Percentiles rank a stretch among this genome's conserved stretches.
Conservation (phyloP, 2,329 filamentous ascomycete genomes). For the Fusarium zealandicum region DNA sequence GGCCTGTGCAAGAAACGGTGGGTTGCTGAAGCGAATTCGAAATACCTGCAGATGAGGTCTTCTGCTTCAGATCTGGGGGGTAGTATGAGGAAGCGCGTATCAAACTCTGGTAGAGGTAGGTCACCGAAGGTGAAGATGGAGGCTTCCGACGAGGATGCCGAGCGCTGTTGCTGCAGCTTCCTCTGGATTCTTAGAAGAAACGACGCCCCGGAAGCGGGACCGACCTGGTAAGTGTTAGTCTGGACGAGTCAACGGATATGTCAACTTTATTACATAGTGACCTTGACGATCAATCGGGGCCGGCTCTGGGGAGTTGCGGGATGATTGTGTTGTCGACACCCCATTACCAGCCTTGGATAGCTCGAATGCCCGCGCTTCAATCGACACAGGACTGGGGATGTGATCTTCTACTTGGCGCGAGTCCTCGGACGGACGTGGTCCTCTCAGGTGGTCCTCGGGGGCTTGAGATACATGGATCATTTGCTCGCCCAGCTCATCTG, state of each 20-base stretch:
- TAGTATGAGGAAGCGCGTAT: constrained; percentile 47
- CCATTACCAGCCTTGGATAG: neutral
- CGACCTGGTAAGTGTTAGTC: neutral
- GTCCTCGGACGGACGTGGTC: neutral
- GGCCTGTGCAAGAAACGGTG: constrained; percentile 61
- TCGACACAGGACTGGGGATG: constrained; percentile 18
- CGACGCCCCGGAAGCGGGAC: constrained; percentile 11
- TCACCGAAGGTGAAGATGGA: constrained; percentile 57
- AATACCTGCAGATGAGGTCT: constrained; percentile 55
- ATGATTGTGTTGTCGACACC: constrained; percentile 14
- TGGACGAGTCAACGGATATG: neutral
- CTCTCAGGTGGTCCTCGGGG: constrained; percentile 8
- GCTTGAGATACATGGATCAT: neutral
- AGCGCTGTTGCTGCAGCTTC: constrained; percentile 51
- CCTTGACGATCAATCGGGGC: constrained; percentile 26
- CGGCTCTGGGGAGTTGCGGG: constrained; percentile 31
- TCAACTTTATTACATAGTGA: constrained; percentile 5
- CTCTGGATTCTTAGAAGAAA: constrained; percentile 30
- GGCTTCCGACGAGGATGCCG: constrained; percentile 46
- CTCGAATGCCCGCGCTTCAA: constrained; percentile 10
- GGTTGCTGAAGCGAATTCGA: constrained; percentile 62
- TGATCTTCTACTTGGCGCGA: constrained; percentile 13
- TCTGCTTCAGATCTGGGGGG: constrained; percentile 44
- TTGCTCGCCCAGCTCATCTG: constrained; percentile 4
- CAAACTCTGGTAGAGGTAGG: constrained; percentile 50